Conservation (phyloP, 352 stramenopile genomes). For the Aphanomyces cochlioides region DNA sequence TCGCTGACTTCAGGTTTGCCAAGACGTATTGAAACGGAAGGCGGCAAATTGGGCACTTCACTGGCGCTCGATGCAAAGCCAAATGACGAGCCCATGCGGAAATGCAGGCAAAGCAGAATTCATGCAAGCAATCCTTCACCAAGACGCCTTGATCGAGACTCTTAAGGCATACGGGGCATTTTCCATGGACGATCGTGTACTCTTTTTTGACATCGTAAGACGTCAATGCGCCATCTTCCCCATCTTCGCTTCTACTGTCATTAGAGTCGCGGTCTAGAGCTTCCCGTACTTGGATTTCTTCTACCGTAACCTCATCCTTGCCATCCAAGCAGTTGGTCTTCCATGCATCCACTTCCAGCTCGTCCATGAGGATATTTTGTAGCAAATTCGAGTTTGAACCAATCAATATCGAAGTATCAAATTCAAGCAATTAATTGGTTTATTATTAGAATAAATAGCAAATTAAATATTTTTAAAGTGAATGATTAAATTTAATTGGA, state of each 20-base stretch:
- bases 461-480: background rate
- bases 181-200: constrained; percentile 5
- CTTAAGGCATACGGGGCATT: constrained; percentile 15
- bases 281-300: constrained; percentile 8
- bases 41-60: constrained; percentile 18
- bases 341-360: background rate
- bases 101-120: constrained; percentile 16
- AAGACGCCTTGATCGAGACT: background rate
- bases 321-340: background rate
- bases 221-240: background rate
- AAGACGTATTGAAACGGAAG: background rate
- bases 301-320: background rate
- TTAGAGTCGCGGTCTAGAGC: background rate
- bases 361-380: background rate
- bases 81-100: constrained; percentile 1
- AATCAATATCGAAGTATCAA: background rate
- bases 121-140: constrained; percentile 11
- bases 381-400: background rate
- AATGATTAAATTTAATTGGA: constrained; percentile 6
- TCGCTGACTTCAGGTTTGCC: background rate
- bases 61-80: background rate
- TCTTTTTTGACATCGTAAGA: background rate
- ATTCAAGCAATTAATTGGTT: constrained; percentile 8
- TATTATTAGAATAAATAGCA: background rate
- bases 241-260: background rate